Conservation (phyloP, 768 basidiomycete genomes). For the Imleria badia region DNA sequence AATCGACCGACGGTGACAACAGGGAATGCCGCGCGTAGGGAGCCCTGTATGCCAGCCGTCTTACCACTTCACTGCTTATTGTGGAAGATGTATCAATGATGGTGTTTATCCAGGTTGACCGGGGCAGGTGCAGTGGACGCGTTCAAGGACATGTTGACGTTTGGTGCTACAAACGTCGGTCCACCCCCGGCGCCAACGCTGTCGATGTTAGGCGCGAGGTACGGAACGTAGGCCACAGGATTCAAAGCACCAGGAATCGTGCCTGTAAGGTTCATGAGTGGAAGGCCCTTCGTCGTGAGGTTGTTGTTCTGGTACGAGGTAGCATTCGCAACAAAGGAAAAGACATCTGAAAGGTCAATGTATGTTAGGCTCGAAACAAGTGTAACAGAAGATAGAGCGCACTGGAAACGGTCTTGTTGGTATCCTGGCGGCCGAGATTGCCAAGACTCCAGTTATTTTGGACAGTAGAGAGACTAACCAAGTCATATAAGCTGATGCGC, state of each 20-base stretch:
- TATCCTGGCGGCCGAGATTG: conserved; percentile 58
- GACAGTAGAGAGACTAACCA: conserved; percentile 45
- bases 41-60: conserved; percentile 1
- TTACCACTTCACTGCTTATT: not conserved
- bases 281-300: conserved; percentile 27
- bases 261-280: conserved; percentile 42
- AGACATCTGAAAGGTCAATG: conserved; percentile 44
- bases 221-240: conserved; percentile 40
- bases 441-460: conserved; percentile 62
- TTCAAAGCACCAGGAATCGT: conserved; percentile 46
- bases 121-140: conserved; percentile 35
- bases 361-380: not conserved
- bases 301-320: conserved; percentile 45
- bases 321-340: conserved; percentile 45
- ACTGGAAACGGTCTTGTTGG: conserved; percentile 42
- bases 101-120: conserved; percentile 37
- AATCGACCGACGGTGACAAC: conserved; percentile 5
- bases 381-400: not conserved
- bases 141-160: conserved; percentile 37
- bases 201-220: conserved; percentile 41
- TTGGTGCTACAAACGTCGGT: conserved; percentile 36
- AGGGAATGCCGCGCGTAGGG: conserved; percentile 7
- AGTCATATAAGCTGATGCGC: not conserved
- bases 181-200: conserved; percentile 45
- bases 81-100: not conserved